Evolutionary conservation across 345 rosid species (phyloP).

Genomic region (Hibiscus syriacus): DNA sequence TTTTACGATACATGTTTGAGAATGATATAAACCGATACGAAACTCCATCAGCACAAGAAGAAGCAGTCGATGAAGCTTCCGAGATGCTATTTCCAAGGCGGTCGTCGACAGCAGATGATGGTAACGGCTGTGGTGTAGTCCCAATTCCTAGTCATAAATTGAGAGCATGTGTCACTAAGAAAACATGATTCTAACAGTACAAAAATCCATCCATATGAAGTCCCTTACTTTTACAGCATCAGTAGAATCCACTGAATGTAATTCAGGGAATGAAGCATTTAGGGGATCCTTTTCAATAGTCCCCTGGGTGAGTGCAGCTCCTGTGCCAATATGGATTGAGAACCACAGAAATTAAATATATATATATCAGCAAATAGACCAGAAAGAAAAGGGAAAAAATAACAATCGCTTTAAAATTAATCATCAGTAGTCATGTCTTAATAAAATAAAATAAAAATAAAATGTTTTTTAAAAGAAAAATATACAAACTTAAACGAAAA

Average conservation of each 20-base stretch:
- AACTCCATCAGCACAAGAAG: no score
- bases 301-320: constrained; percentile 40
- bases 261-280: constrained; percentile 41
- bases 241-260: constrained; percentile 37
- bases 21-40: no score
- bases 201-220: constrained; percentile 1
- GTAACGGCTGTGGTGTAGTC: constrained; percentile 38
- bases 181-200: neutral
- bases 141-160: constrained; percentile 34
- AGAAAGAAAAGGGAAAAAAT: neutral
- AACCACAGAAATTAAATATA: constrained; percentile 37
- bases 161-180: constrained; percentile 12
- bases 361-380: constrained; percentile 5
- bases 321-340: constrained; percentile 46
- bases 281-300: constrained; percentile 41
- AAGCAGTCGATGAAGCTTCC: constrained; percentile 71
- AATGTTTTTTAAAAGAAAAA: no score
- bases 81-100: constrained; percentile 44
- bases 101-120: constrained; percentile 51
- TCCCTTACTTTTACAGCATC: constrained; percentile 47
- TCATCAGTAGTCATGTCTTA: no score
- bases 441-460: no score
- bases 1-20: no score
- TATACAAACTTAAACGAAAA: no score
- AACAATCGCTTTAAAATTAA: no score